Percentiles rank a stretch among this genome's conserved stretches.
phyloP scores from a whole-genome alignment of 1,284 basidiomycete genomes.

The Cryptococcus sp. region DNA sequence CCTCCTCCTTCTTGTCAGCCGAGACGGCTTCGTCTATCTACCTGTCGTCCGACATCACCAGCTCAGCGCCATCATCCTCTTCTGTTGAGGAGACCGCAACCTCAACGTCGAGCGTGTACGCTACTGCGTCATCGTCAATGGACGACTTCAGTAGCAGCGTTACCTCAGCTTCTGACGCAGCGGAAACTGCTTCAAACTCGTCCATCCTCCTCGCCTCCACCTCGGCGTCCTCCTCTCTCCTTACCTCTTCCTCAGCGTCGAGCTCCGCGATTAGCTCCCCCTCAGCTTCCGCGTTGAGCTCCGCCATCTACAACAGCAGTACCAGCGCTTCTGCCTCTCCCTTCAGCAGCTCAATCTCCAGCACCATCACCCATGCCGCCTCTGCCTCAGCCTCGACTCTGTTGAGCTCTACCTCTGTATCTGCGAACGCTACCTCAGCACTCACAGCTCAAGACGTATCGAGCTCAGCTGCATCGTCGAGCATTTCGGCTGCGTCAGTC shows the following conservation, averaged over 20 bases:
- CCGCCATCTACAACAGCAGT: not conserved
- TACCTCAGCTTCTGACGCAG: conserved; percentile 18
- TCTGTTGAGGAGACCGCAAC: no score
- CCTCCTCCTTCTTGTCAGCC: not conserved
- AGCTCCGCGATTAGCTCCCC: no score
- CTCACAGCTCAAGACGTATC: conserved; percentile 7
- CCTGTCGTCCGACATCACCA: no score
- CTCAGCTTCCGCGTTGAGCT: conserved; percentile 2
- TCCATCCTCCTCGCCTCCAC: not conserved
- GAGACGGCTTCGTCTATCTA: conserved; percentile 14
- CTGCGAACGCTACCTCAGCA: not conserved
- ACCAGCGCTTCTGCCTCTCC: conserved; percentile 5
- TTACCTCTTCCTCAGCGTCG: no score
- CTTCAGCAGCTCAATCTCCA: conserved; percentile 1
- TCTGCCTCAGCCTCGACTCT: conserved; percentile 10
- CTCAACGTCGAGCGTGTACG: no score
- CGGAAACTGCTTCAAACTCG: conserved; percentile 1
- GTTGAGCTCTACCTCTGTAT: not conserved
- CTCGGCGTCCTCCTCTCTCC: no score
- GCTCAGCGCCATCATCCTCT: no score
- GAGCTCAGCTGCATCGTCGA: conserved; percentile 4
- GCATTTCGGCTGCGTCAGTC: conserved; percentile 2
- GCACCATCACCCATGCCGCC: not conserved
- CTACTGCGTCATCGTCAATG: no score
- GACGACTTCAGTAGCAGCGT: no score